Evolutionary conservation across 2,329 filamentous ascomycete genomes (phyloP).

Genomic region (Cryphonectria carpinicola): DNA sequence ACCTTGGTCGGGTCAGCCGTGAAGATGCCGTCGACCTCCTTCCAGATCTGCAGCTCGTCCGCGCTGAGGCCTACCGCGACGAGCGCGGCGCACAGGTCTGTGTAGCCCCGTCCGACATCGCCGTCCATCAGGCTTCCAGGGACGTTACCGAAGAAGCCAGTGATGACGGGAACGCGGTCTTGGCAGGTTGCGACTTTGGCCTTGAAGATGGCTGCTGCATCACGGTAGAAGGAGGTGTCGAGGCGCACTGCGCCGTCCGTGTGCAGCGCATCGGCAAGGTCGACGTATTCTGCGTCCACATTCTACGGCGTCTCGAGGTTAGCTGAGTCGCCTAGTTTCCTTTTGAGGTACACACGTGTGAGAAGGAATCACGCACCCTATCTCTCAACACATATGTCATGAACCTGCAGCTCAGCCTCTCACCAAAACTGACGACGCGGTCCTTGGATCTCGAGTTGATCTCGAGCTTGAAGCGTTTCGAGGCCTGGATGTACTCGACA

Average conservation of each 20-base stretch:
- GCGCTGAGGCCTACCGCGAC: conserved; percentile 88
- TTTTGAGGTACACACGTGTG: background rate
- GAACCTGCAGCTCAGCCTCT: conserved; percentile 92
- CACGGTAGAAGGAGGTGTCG: conserved; percentile 71
- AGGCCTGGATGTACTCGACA: conserved; percentile 70
- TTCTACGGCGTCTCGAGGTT: conserved; percentile 50
- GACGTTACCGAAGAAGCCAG: conserved; percentile 93
- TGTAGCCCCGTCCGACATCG: conserved; percentile 93
- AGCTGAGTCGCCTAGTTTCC: conserved; percentile 31
- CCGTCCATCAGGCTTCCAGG: conserved; percentile 87
- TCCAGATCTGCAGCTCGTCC: conserved; percentile 94
- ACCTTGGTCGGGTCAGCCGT: conserved; percentile 80
- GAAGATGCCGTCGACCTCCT: conserved; percentile 78
- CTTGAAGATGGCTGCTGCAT: conserved; percentile 62
- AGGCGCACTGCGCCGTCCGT: conserved; percentile 64
- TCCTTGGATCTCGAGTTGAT: conserved; percentile 80
- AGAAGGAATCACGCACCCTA: conserved; percentile 46
- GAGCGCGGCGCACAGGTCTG: conserved; percentile 91
- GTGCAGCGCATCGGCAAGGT: conserved; percentile 81
- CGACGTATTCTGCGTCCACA: conserved; percentile 86
- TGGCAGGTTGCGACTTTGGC: conserved; percentile 68
- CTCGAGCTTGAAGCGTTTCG: conserved; percentile 70
- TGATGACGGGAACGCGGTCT: conserved; percentile 75
- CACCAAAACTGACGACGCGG: conserved; percentile 90
- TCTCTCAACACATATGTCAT: conserved; percentile 86